These are phyloP conservation scores for Fusarium domesticum DNA, from an alignment of 2,329 filamentous ascomycete species.

Conservation along the genomic window DNA sequence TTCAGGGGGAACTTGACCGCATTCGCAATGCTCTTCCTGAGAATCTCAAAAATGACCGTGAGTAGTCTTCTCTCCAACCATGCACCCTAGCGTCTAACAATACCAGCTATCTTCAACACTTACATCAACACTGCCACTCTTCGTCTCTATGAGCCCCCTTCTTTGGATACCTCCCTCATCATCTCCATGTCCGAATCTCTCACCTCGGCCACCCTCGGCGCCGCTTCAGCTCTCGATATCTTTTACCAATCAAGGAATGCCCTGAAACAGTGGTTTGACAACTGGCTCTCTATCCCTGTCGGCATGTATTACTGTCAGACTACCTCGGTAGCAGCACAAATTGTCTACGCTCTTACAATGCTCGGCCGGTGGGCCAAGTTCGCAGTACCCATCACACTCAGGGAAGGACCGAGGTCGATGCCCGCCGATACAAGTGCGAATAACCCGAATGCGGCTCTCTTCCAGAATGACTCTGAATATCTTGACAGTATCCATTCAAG, in stretches of 20 bases:
- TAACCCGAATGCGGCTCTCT: conserved; percentile 15
- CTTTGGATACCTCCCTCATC: conserved; percentile 40
- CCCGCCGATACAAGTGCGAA: conserved; percentile 23
- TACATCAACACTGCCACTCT: conserved; percentile 42
- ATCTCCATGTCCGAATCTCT: conserved; percentile 44
- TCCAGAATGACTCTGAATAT: conserved; percentile 25
- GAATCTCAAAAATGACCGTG: conserved; percentile 38
- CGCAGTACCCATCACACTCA: conserved; percentile 36
- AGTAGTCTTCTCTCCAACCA: conserved; percentile 4
- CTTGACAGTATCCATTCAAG: conserved; percentile 10
- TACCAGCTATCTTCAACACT: conserved; percentile 38
- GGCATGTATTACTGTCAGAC: conserved; percentile 45
- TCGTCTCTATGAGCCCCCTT: conserved; percentile 48
- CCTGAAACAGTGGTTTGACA: conserved; percentile 48
- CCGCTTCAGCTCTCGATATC: conserved; percentile 45
- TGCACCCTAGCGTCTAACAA: background rate
- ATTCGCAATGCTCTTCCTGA: conserved; percentile 37
- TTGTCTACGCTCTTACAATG: conserved; percentile 51
- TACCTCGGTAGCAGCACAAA: conserved; percentile 43
- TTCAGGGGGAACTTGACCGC: conserved; percentile 45
- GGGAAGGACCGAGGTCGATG: conserved; percentile 24
- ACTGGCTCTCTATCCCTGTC: conserved; percentile 45
- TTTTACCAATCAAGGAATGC: conserved; percentile 49
- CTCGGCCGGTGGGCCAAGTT: conserved; percentile 51
- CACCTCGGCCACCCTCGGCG: conserved; percentile 35